These are phyloP conservation scores for Saussurea involucrata DNA, from an alignment of 129 eudicot species.

Conservation along the genomic window DNA sequence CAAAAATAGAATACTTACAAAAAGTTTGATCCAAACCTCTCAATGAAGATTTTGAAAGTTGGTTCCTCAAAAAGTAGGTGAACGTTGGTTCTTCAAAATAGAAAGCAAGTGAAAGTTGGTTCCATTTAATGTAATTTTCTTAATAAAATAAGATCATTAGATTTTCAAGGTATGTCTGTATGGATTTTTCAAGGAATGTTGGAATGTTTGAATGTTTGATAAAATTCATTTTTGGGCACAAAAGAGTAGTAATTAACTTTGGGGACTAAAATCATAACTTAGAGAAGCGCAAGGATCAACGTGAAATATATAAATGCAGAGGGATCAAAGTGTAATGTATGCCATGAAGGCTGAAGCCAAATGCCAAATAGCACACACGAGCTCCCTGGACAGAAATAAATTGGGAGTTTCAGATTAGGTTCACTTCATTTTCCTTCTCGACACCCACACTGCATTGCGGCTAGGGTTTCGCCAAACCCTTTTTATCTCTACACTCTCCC, in stretches of 20 bases:
- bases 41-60: no score
- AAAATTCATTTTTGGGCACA: background rate
- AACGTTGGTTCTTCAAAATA: no score
- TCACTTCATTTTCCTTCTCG: constrained; percentile 7
- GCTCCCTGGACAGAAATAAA: constrained; percentile 17
- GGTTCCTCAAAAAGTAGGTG: no score
- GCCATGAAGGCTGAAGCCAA: background rate
- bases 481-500: background rate
- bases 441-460: constrained; percentile 41
- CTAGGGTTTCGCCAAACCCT: constrained; percentile 55
- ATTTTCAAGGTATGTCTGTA: background rate
- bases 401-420: constrained; percentile 4
- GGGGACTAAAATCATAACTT: background rate
- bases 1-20: no score
- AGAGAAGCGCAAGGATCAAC: background rate
- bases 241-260: background rate
- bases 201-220: no score
- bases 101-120: no score
- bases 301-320: background rate
- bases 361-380: constrained; percentile 13
- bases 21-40: no score
- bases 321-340: constrained; percentile 2
- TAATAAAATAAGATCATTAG: background rate
- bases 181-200: background rate
- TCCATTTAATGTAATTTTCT: no score